Evolutionary conservation across 2,329 filamentous ascomycete species (phyloP).

Genomic region (Penicillium sp.): DNA sequence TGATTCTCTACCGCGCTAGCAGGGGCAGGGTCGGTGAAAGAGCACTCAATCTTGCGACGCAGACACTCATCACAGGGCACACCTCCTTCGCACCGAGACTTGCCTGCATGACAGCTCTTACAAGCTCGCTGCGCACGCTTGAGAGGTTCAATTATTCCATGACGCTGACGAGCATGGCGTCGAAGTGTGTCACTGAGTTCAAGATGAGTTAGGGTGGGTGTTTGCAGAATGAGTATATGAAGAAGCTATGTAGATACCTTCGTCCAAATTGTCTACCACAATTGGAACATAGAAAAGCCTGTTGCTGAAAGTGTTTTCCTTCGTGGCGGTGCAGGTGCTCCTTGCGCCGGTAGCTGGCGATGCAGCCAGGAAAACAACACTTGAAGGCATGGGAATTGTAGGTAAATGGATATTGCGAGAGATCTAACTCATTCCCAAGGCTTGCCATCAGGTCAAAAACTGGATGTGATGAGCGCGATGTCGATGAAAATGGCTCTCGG

Average conservation of each 20-base stretch:
- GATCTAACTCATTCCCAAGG: background rate
- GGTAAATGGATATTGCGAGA: background rate
- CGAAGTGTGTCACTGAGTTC: constrained; percentile 29
- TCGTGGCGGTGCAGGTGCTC: constrained; percentile 29
- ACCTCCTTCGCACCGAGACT: constrained; percentile 24
- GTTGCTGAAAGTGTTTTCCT: constrained; percentile 17
- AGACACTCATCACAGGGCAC: constrained; percentile 20
- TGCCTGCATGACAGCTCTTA: constrained; percentile 16
- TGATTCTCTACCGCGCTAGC: background rate
- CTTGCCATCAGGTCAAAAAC: background rate
- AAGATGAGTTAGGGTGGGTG: background rate
- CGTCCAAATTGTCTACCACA: constrained; percentile 20
- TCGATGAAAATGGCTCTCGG: background rate
- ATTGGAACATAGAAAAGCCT: constrained; percentile 14
- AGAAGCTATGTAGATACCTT: constrained; percentile 13
- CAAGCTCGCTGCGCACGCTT: constrained; percentile 20
- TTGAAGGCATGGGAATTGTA: background rate
- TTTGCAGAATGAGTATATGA: background rate
- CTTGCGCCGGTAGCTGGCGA: constrained; percentile 26
- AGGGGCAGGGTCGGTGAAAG: constrained; percentile 2
- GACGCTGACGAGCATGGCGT: constrained; percentile 24
- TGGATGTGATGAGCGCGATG: background rate
- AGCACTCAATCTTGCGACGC: constrained; percentile 20
- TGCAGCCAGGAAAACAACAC: constrained; percentile 17
- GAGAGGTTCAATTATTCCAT: constrained; percentile 13